Evolutionary conservation across 441 rosid species (phyloP).

Genomic region (Kokia cookei): DNA sequence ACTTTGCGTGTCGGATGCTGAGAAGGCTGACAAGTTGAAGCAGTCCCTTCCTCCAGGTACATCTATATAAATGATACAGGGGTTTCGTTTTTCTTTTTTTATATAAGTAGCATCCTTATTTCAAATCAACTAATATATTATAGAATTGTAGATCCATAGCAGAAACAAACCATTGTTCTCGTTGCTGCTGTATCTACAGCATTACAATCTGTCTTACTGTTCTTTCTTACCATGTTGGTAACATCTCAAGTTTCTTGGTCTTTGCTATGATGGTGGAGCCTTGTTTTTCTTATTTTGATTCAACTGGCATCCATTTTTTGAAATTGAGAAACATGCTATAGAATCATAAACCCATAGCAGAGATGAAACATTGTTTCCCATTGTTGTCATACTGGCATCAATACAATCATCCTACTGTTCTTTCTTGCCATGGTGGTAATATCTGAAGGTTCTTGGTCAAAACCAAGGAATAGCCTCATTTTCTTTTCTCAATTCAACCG

Average conservation of each 20-base stretch:
- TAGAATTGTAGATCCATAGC: not conserved
- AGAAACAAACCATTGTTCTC: not conserved
- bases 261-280: not conserved
- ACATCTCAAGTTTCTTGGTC: not conserved
- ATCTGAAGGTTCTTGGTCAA: not conserved
- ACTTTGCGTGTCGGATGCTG: conserved; percentile 58
- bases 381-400: not conserved
- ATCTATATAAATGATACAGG: not conserved
- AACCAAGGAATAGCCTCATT: not conserved
- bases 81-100: not conserved
- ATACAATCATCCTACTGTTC: not conserved
- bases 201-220: not conserved
- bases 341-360: not conserved
- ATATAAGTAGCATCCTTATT: not conserved
- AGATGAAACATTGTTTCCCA: not conserved
- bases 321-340: not conserved
- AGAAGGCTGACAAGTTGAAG: conserved; percentile 81
- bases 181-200: not conserved
- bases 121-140: not conserved
- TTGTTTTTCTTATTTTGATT: not conserved
- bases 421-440: not conserved
- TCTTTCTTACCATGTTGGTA: not conserved
- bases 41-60: conserved; percentile 85
- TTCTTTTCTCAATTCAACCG: not conserved
- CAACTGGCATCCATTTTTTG: not conserved